Conservation (phyloP, 306 rosid genomes). For the Rosa rugosa region DNA sequence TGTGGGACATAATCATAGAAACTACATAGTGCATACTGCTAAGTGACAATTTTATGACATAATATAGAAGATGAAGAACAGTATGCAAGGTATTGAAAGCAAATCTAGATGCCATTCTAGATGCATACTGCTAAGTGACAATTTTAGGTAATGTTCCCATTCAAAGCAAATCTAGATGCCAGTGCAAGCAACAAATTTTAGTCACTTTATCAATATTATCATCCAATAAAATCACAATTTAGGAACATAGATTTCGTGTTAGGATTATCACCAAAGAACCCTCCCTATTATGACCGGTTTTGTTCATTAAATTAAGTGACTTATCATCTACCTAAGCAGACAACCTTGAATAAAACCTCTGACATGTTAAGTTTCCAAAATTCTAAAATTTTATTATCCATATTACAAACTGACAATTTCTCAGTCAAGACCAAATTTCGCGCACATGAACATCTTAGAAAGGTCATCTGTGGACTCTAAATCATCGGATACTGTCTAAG, state of each 20-base stretch:
- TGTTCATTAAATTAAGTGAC: background rate
- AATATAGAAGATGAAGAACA: background rate
- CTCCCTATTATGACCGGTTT: background rate
- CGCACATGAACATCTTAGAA: background rate
- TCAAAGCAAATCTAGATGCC: background rate
- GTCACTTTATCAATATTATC: background rate
- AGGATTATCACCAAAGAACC: background rate
- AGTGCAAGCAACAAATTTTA: background rate
- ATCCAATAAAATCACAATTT: background rate
- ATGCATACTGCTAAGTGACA: no score
- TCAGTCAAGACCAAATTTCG: background rate
- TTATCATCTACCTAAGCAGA: background rate
- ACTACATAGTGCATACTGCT: conserved; percentile 11
- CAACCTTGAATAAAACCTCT: background rate
- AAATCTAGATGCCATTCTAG: background rate
- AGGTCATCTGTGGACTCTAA: background rate
- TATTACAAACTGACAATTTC: background rate
- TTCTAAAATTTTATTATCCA: background rate
- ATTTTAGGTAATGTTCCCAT: background rate
- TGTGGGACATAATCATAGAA: background rate
- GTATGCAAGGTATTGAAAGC: background rate
- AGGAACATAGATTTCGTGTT: background rate
- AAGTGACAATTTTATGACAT: conserved; percentile 1
- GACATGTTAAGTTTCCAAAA: conserved; percentile 1
- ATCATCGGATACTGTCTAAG: background rate